phyloP scores from a whole-genome alignment of 495 filamentous ascomycete species.

The Peziza echinospora region DNA sequence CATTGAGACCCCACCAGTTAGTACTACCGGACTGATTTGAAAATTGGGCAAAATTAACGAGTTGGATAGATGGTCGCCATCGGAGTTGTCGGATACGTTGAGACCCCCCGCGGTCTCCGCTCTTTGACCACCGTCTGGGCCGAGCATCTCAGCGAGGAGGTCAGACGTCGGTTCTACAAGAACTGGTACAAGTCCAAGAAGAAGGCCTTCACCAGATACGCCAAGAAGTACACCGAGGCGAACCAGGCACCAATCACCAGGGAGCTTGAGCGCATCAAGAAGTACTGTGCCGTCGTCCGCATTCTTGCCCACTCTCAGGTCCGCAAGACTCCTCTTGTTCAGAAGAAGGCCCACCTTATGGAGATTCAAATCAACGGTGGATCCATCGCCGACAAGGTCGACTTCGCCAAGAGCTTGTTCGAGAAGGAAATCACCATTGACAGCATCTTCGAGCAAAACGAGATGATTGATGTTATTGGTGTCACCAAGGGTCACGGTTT shows the following conservation, averaged over 20 bases:
- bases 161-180: slow-evolving; percentile 99
- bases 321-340: slow-evolving; percentile 96
- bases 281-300: slow-evolving; percentile 99
- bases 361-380: slow-evolving; percentile 99
- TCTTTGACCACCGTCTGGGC: slow-evolving; percentile 99
- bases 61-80: slow-evolving; percentile 83
- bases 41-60: slow-evolving; percentile 41
- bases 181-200: slow-evolving; percentile 99
- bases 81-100: slow-evolving; percentile 99
- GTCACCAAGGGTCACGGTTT: slow-evolving; percentile 99
- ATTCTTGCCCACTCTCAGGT: slow-evolving; percentile 98
- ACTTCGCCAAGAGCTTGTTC: slow-evolving; percentile 82
- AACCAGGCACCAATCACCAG: slow-evolving; percentile 70
- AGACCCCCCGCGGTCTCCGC: slow-evolving; percentile 97
- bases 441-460: slow-evolving; percentile 96
- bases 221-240: slow-evolving; percentile 96
- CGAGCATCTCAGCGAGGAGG: slow-evolving; percentile 92
- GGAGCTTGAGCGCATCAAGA: slow-evolving; percentile 99
- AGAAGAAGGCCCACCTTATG: slow-evolving; percentile 99
- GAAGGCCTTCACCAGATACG: slow-evolving; percentile 99
- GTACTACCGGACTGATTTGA: slow-evolving; percentile 20
- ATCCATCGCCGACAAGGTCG: slow-evolving; percentile 82
- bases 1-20: slow-evolving; percentile 98
- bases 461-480: slow-evolving; percentile 99
- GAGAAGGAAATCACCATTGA: slow-evolving; percentile 92